Evolutionary conservation across 2,329 filamentous ascomycete genomes (phyloP).

Genomic region (Fusarium fujikuroi): DNA sequence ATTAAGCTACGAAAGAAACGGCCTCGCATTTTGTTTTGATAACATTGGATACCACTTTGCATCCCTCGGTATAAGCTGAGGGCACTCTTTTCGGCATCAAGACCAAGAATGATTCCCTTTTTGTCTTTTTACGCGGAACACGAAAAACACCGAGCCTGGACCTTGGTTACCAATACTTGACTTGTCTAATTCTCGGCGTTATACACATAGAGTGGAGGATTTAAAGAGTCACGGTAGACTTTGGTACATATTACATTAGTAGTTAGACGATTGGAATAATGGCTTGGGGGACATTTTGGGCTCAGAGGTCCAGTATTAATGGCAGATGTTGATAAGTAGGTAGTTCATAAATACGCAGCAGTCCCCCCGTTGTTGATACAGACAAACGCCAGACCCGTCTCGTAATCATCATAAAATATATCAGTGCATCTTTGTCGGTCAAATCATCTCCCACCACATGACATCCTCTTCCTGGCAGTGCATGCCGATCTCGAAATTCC

Average conservation of each 20-base stretch:
- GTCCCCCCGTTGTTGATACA: constrained; percentile 1
- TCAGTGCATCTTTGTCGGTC: constrained; percentile 1
- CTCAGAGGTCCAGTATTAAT: constrained; percentile 13
- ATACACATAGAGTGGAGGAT: constrained; percentile 31
- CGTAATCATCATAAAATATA: constrained; percentile 4
- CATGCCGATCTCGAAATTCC: constrained; percentile 40
- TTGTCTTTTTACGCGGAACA: constrained; percentile 19
- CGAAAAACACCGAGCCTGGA: constrained; percentile 3
- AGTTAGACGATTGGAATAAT: constrained; percentile 9
- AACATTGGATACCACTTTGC: constrained; percentile 31
- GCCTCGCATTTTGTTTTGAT: constrained; percentile 22
- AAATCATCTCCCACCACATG: constrained; percentile 34
- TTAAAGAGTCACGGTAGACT: constrained; percentile 20
- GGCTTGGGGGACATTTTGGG: not conserved
- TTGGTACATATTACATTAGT: not conserved
- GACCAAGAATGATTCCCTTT: constrained; percentile 25
- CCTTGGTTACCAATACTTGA: not conserved
- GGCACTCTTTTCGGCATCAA: constrained; percentile 23
- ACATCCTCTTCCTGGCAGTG: constrained; percentile 37
- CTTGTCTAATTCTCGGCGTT: constrained; percentile 31
- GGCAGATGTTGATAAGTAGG: constrained; percentile 14
- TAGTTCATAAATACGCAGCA: constrained; percentile 11
- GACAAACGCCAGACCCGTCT: not conserved
- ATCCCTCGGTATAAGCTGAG: constrained; percentile 20
- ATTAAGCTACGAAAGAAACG: constrained; percentile 3